phyloP scores from a whole-genome alignment of 768 basidiomycete species.

The Boletellus ananiceps region DNA sequence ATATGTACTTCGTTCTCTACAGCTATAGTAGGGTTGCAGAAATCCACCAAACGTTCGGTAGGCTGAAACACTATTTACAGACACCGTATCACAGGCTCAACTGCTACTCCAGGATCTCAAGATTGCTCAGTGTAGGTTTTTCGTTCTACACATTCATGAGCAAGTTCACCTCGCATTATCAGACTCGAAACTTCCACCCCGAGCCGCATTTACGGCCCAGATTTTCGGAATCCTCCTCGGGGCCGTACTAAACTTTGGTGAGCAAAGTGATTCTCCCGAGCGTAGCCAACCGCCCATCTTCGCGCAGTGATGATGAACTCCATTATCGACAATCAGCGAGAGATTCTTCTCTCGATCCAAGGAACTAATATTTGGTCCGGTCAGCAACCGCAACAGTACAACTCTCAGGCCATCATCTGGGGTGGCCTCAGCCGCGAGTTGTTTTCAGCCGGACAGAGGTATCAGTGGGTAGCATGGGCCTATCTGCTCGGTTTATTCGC shows the following conservation, averaged over 20 bases:
- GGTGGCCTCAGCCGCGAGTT: slow-evolving; percentile 36
- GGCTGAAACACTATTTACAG: slow-evolving; percentile 36
- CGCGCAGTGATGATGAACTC: slow-evolving; percentile 53
- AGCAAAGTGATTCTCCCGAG: neutral
- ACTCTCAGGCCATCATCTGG: slow-evolving; percentile 36
- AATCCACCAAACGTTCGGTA: slow-evolving; percentile 6
- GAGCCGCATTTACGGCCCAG: slow-evolving; percentile 59
- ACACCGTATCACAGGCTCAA: slow-evolving; percentile 45
- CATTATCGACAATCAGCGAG: slow-evolving; percentile 47
- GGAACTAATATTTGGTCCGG: slow-evolving; percentile 42
- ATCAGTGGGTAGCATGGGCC: slow-evolving; percentile 40
- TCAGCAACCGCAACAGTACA: slow-evolving; percentile 27
- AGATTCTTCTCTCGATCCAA: slow-evolving; percentile 49
- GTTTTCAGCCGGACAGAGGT: slow-evolving; percentile 29
- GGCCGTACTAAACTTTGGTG: slow-evolving; percentile 43
- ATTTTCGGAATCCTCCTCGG: slow-evolving; percentile 53
- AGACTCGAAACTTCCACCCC: slow-evolving; percentile 56
- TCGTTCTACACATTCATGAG: slow-evolving; percentile 7
- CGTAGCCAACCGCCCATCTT: slow-evolving; percentile 2
- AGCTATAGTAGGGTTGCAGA: slow-evolving; percentile 37
- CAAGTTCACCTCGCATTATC: slow-evolving; percentile 26
- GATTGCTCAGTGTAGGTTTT: slow-evolving; percentile 26
- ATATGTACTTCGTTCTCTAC: slow-evolving; percentile 42
- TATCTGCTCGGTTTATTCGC: slow-evolving; percentile 30
- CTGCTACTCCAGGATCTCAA: slow-evolving; percentile 56